phyloP scores from a whole-genome alignment of 345 rosid species.

The Populus ilicifolia region DNA sequence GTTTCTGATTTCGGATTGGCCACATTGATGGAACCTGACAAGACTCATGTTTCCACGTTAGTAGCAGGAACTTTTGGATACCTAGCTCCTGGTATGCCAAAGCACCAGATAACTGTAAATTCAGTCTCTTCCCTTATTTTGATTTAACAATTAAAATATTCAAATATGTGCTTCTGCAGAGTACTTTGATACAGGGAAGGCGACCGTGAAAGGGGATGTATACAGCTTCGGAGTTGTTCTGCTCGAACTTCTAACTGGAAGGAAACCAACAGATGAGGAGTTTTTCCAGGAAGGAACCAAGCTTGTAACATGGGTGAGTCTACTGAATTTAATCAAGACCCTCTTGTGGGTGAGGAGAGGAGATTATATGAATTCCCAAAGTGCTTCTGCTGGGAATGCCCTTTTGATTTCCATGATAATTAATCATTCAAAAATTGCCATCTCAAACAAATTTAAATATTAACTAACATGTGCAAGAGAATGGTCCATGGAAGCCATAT shows the following conservation, averaged over 20 bases:
- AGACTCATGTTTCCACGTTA: slow-evolving; percentile 78
- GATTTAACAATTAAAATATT: neutral
- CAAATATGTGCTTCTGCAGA: slow-evolving; percentile 33
- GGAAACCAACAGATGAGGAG: slow-evolving; percentile 72
- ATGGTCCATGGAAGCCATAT: neutral
- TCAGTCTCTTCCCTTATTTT: neutral
- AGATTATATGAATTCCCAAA: neutral
- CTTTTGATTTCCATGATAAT: neutral
- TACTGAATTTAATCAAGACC: neutral
- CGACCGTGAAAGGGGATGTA: slow-evolving; percentile 76
- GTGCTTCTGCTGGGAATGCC: neutral
- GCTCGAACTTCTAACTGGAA: slow-evolving; percentile 74
- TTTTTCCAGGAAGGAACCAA: slow-evolving; percentile 84
- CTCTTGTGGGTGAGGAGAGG: neutral
- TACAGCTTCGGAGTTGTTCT: slow-evolving; percentile 84
- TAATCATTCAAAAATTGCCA: neutral
- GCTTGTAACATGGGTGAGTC: slow-evolving; percentile 79
- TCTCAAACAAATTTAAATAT: neutral
- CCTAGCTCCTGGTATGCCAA: slow-evolving; percentile 65
- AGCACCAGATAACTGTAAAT: neutral
- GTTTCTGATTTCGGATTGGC: slow-evolving; percentile 87
- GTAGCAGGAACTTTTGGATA: slow-evolving; percentile 86
- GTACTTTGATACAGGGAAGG: slow-evolving; percentile 79
- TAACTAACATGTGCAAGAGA: neutral
- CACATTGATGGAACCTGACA: slow-evolving; percentile 71